Evolutionary conservation across 768 basidiomycete species (phyloP), one percentile per base, ranked within the genome.

Genomic region (Neoboletus subvelutipes): DNA sequence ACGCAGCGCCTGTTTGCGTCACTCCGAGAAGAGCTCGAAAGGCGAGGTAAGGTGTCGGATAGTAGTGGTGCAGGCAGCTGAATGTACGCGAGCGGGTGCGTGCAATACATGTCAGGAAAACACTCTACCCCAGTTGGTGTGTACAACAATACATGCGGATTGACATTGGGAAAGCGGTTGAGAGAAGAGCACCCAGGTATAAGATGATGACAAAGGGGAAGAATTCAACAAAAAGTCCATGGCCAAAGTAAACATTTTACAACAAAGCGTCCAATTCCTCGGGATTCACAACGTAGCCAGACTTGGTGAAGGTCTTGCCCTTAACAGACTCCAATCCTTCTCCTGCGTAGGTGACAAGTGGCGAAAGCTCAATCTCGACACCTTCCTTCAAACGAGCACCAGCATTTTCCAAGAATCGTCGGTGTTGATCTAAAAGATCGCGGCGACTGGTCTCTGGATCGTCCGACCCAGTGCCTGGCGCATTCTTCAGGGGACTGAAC

Each of bases 401-500:
- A 0, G 90, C 89, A 1, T 54, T 70, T 69, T 88, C 84, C 65
- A 99, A 75, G 83, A 92, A 98, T 42, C 90, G 80, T 67, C 73
- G 82, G 70, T 98, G 93, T 76, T 97, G 94, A 29, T 86, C 82
- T 52, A 98, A 81, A 47, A 99, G 78, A 75, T 98, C 96, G 40
- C 85, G 81, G 45, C 94, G 83, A 64, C 93, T 95, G 31, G 97
- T 97, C 56, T 87, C 85, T 17, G 95, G 90, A 68, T 93, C 88
- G 70, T 98, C 96, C 17, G 90, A 79, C 26, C 89, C 89, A 0
- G 92, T 90, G 1, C 94, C 94, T 1, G 94, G 94, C 9, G 94
- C 96, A 67, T 99, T 99, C 80, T 99, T 99, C 71, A 99, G 74
- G 36, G 96, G 96, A 60, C 92, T 94, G 66, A 99, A 99, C 75